Conservation (phyloP, 176 grass and related monocot species). For the Microstegium vimineum region DNA sequence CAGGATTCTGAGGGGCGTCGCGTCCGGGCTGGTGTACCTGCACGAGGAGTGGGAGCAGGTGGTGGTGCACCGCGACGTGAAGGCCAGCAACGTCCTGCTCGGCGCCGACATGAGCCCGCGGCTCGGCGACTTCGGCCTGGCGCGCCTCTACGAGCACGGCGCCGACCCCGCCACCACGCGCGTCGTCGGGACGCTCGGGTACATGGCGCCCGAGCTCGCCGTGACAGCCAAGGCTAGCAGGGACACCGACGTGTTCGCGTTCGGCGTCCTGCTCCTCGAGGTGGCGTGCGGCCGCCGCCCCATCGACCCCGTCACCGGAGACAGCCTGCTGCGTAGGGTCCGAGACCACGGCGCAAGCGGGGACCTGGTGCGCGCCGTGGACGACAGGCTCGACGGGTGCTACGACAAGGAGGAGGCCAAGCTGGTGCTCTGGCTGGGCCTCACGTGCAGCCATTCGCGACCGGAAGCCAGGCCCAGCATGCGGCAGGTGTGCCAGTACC, state of each 20-base stretch:
- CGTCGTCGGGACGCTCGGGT: background rate
- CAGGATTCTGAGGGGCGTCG: conserved; percentile 8
- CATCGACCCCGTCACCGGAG: background rate
- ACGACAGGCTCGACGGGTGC: background rate
- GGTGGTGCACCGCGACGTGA: conserved; percentile 71
- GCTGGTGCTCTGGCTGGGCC: background rate
- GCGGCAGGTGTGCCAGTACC: background rate
- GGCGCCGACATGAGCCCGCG: conserved; percentile 59
- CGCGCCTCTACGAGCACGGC: conserved; percentile 11
- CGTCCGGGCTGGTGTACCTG: conserved; percentile 40
- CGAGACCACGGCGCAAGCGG: background rate
- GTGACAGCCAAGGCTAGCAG: background rate
- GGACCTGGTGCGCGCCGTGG: background rate
- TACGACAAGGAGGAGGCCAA: background rate
- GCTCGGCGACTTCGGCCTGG: conserved; percentile 65
- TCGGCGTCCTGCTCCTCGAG: background rate
- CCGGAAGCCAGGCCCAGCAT: background rate
- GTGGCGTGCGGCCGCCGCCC: background rate
- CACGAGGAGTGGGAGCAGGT: conserved; percentile 57
- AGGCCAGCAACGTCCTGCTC: conserved; percentile 66
- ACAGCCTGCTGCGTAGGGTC: background rate
- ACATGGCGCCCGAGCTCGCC: background rate
- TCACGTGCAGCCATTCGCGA: background rate
- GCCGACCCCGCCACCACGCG: background rate
- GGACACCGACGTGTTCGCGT: background rate